phyloP scores from a whole-genome alignment of 768 basidiomycete species.

The Boletus rubescentipes region DNA sequence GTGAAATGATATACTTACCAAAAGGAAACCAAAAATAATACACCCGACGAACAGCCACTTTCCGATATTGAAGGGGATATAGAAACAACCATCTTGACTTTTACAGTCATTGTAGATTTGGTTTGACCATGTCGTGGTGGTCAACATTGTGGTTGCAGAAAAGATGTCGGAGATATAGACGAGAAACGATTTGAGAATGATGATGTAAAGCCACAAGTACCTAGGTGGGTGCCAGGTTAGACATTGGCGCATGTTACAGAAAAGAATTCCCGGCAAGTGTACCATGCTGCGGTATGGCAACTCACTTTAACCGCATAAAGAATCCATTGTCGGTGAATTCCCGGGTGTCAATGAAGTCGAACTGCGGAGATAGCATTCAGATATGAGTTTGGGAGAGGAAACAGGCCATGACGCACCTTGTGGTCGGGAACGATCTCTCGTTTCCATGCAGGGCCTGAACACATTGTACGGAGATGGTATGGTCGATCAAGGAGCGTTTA shows the following conservation, averaged over 20 bases:
- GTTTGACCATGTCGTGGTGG: conserved; percentile 86
- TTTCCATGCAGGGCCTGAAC: conserved; percentile 86
- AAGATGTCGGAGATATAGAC: conserved; percentile 98
- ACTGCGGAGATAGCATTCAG: conserved; percentile 48
- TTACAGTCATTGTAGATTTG: conserved; percentile 82
- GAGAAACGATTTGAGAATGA: conserved; percentile 92
- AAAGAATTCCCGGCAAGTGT: neutral
- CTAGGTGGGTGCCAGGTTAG: conserved; percentile 40
- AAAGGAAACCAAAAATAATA: conserved; percentile 96
- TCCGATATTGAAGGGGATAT: conserved; percentile 84
- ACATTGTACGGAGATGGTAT: conserved; percentile 20
- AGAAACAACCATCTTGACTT: conserved; percentile 65
- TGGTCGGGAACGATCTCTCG: conserved; percentile 96
- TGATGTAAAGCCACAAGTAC: conserved; percentile 90
- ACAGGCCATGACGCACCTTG: conserved; percentile 60
- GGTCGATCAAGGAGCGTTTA: conserved; percentile 16
- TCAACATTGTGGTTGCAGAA: conserved; percentile 95
- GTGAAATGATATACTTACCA: conserved; percentile 51
- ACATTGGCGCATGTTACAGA: neutral
- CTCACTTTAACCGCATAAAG: conserved; percentile 83
- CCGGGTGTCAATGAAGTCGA: conserved; percentile 92
- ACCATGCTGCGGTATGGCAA: neutral
- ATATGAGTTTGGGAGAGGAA: neutral
- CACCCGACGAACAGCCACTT: conserved; percentile 98
- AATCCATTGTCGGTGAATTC: conserved; percentile 91